Base-by-base conservation (phyloP, 345 rosid species). In the Streptanthus diversifolius region DNA sequence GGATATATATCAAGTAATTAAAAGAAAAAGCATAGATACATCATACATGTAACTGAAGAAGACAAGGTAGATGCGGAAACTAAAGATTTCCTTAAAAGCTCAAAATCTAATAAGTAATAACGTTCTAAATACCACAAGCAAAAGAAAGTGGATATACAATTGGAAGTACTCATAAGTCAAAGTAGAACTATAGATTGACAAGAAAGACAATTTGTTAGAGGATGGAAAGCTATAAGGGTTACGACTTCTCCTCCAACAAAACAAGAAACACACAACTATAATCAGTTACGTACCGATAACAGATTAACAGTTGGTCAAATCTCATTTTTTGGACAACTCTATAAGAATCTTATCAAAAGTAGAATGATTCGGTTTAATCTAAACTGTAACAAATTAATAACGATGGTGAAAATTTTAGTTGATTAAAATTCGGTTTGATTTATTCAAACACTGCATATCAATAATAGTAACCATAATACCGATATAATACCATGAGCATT, bases 121-220 rank as follows among this genome's bases (percentile, higher is more conserved):
- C n/a, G 7, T 44, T 18, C 6, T 10, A 47, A 4, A 1, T 39
- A 25, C 41, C 55, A 37, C 36, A 45, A 35, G 14, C 21, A 55
- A 18, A 36, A 27, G 12, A 36, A 48, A 6, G 25, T 51, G 7
- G 13, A 21, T 21, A 29, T 53, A n/a, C 14, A 14, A 63, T 72
- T 72, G 76, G 76, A 72, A 52, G 58, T 65, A 56, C 56, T 3
- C 59, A 25, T 44, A 55, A 55, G 77, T 64, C 77, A 73, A 55
- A 44, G 49, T 9, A 33, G 49, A 43, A 6, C 27, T 40, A 51
- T 2, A 43, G 44, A 51, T 40, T 29, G 17, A 29, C 40, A 71
- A 29, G 53, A 61, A 61, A 60, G 60, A 29, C 18, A 54, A 15
- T 27, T 14, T 27, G 36, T 27, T 22, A 51, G 56, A 10, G 47